Evolutionary conservation across 768 basidiomycete species (phyloP), one percentile per base, ranked within the genome.

Genomic region (Mrakia gelida): DNA sequence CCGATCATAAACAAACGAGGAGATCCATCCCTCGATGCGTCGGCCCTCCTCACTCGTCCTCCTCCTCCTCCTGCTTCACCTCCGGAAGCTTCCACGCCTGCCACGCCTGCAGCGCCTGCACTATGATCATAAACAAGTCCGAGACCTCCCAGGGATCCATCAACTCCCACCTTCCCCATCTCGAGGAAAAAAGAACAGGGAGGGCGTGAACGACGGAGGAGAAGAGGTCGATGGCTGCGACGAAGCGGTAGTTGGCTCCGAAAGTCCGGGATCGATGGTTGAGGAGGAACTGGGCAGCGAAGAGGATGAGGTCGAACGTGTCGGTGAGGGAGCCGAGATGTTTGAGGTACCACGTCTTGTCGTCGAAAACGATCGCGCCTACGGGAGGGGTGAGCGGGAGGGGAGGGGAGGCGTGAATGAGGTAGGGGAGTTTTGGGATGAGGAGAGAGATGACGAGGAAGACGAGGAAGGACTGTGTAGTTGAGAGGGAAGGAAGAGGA

Each of bases 261-360:
- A 63, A 63, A 28, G 61, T 63, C 23, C 61, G n/a, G 61, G 26
- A 32, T 13, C 61, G 61, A n/a, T 63, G 11, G 30, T 28, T 63
- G 61, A 63, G n/a, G 61, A 63, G 61, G 61, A 63, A 63, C 28
- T 63, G 61, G 30, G 61, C 61, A 26, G 61, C 5, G 30, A 63
- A 63, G 61, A 28, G n/a, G 23, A 63, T 32, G 23, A 63, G 18
- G 61, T n/a, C 11, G 61, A 63, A n/a, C 21, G 61, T 63, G 23
- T 32, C 11, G 61, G 6, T n/a, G 30, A 63, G 61, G 13, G 61
- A 23, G 56, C 56, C 56, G n/a, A 59, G 18, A 59, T 59, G 56
- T 28, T 59, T 28, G 56, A 28, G 56, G n/a, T 59, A 59, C 56
- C 56, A 59, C 56, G 56, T 59, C 56, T 59, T 59, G 21, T 59